These are phyloP conservation scores for Calonectria honghensis DNA, from an alignment of 2,329 filamentous ascomycete species.

Conservation along the genomic window DNA sequence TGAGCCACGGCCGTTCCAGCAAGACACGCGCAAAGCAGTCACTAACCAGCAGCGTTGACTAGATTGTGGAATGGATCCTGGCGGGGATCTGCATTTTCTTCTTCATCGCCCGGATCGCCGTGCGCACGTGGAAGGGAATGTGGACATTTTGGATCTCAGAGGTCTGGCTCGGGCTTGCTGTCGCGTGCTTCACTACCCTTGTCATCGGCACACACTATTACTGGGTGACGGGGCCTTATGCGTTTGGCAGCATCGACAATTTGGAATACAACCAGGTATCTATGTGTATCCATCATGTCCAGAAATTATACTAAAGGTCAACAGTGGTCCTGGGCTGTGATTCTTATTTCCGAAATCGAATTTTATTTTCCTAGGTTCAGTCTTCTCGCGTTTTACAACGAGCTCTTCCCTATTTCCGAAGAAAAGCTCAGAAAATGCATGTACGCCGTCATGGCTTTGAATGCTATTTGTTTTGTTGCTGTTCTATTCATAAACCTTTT, in stretches of 20 bases:
- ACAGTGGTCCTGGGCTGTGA: background rate
- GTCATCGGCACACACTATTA: slow-evolving; percentile 3
- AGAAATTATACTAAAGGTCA: background rate
- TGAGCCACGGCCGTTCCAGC: background rate
- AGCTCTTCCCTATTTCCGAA: background rate
- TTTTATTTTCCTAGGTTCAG: background rate
- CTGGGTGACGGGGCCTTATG: background rate
- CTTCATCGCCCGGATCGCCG: background rate
- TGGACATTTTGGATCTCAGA: background rate
- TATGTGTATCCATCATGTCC: background rate
- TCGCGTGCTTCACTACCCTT: background rate
- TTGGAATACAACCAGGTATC: background rate
- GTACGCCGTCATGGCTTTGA: background rate
- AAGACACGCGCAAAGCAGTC: background rate
- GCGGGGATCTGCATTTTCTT: slow-evolving; percentile 1
- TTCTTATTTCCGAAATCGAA: background rate
- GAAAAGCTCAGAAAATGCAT: background rate
- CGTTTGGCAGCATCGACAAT: background rate
- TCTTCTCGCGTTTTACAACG: background rate
- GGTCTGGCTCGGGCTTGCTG: background rate
- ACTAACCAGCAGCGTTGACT: background rate
- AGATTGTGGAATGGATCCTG: slow-evolving; percentile 1
- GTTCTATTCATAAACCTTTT: background rate
- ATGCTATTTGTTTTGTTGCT: background rate
- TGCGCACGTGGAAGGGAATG: slow-evolving; percentile 1